phyloP scores from a whole-genome alignment of 306 rosid genomes.

The Casuarina glauca region DNA sequence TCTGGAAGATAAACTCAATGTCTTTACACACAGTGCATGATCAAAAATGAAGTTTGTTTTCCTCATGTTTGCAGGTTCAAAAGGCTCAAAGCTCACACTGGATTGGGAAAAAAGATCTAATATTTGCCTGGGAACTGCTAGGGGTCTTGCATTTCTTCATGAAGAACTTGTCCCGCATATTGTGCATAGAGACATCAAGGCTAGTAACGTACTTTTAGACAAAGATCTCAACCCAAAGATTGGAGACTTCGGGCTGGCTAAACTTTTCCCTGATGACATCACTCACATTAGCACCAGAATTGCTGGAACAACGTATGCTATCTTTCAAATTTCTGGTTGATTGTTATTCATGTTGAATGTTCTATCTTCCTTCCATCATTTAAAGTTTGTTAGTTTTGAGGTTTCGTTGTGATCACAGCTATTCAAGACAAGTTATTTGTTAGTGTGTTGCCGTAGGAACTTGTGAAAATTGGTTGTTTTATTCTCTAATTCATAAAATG shows the following conservation, averaged over 20 bases:
- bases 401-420: background rate
- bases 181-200: slow-evolving; percentile 97
- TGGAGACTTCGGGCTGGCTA: slow-evolving; percentile 97
- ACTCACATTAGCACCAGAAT: slow-evolving; percentile 97
- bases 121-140: slow-evolving; percentile 76
- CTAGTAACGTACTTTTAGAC: slow-evolving; percentile 89
- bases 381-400: background rate
- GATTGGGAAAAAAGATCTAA: slow-evolving; percentile 83
- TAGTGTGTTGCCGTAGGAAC: background rate
- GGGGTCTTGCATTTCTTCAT: slow-evolving; percentile 83
- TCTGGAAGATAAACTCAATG: slow-evolving; percentile 19
- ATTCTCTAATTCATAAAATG: background rate
- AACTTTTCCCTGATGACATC: slow-evolving; percentile 86
- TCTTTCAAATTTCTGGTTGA: slow-evolving; percentile 31
- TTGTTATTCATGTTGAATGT: slow-evolving; percentile 21
- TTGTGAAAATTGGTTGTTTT: background rate
- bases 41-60: slow-evolving; percentile 11
- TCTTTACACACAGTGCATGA: slow-evolving; percentile 9
- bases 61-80: slow-evolving; percentile 47
- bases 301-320: slow-evolving; percentile 94
- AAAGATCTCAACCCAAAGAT: slow-evolving; percentile 72
- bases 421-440: background rate
- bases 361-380: slow-evolving; percentile 17
- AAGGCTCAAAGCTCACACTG: slow-evolving; percentile 34
- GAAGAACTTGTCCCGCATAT: slow-evolving; percentile 84